Conservation (phyloP, 2,329 filamentous ascomycete genomes). For the Fusarium sp. region DNA sequence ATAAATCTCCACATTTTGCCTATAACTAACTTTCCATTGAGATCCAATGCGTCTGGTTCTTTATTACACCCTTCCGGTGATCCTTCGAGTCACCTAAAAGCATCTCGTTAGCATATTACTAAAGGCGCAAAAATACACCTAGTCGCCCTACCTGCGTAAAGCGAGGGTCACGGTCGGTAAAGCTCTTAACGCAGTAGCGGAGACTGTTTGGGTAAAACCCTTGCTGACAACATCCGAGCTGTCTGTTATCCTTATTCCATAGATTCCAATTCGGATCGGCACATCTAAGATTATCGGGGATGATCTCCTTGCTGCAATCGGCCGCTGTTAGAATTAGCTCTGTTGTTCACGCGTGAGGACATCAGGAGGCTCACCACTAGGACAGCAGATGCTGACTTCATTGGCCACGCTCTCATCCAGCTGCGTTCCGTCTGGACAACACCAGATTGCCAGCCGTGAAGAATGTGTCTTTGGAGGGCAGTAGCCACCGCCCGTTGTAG, state of each 20-base stretch:
- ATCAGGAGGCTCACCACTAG: conserved; percentile 6
- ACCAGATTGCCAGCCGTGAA: conserved; percentile 12
- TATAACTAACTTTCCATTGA: no score
- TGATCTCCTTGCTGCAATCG: conserved; percentile 16
- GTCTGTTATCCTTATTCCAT: conserved; percentile 21
- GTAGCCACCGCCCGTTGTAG: conserved; percentile 1
- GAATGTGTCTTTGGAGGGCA: conserved; percentile 26
- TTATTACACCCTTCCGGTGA: no score
- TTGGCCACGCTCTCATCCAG: conserved; percentile 6
- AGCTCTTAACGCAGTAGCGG: no score
- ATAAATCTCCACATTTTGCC: no score
- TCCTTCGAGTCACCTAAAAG: no score
- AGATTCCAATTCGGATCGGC: conserved; percentile 23
- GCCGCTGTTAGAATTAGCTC: conserved; percentile 11
- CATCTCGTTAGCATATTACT: no score
- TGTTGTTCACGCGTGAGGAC: no score
- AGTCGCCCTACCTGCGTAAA: no score
- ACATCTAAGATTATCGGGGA: conserved; percentile 22
- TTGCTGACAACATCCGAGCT: conserved; percentile 27
- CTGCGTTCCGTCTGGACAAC: conserved; percentile 29
- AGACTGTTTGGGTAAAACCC: conserved; percentile 19
- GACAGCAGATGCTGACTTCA: conserved; percentile 31
- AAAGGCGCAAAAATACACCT: no score
- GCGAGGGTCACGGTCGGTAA: no score
- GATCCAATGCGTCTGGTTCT: no score